Conservation (phyloP, 169 alveolate genomes). For the Plasmodium cynomolgi region DNA sequence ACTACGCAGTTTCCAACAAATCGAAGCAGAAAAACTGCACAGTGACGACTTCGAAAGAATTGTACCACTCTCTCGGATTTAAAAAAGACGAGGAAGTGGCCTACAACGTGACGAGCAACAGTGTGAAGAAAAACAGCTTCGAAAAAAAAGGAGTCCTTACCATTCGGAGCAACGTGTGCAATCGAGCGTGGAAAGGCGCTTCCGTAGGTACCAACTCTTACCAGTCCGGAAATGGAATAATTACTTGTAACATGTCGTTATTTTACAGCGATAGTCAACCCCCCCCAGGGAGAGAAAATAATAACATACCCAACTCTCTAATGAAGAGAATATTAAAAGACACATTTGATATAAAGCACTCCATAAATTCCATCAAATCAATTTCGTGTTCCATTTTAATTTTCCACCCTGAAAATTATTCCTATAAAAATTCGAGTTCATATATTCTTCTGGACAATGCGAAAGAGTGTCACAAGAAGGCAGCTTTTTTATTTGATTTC, state of each 20-base stretch:
- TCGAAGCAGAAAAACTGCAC: not conserved
- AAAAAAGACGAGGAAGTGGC: not conserved
- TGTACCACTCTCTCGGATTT: not conserved
- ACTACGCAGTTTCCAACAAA: not conserved
- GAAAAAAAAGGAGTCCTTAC: not conserved
- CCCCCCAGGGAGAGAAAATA: slow-evolving; percentile 13
- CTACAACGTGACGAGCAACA: not conserved
- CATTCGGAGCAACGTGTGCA: not conserved
- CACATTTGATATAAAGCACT: slow-evolving; percentile 55
- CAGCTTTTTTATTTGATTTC: slow-evolving; percentile 65
- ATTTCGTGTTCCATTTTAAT: slow-evolving; percentile 51
- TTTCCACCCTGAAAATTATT: slow-evolving; percentile 53
- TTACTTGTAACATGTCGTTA: slow-evolving; percentile 57
- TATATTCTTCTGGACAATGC: slow-evolving; percentile 48
- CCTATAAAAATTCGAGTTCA: slow-evolving; percentile 48
- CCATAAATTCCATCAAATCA: slow-evolving; percentile 44
- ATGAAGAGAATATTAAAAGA: slow-evolving; percentile 67
- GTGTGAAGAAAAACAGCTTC: not conserved
- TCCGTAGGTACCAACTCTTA: not conserved
- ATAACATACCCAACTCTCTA: slow-evolving; percentile 18
- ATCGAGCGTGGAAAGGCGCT: not conserved
- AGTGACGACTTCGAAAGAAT: not conserved
- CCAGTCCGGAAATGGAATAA: slow-evolving; percentile 9
- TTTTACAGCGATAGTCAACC: slow-evolving; percentile 23
- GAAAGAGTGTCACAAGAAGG: slow-evolving; percentile 26